Conservation (phyloP, 129 eudicot species). For the Gnaphalium uliginosum region DNA sequence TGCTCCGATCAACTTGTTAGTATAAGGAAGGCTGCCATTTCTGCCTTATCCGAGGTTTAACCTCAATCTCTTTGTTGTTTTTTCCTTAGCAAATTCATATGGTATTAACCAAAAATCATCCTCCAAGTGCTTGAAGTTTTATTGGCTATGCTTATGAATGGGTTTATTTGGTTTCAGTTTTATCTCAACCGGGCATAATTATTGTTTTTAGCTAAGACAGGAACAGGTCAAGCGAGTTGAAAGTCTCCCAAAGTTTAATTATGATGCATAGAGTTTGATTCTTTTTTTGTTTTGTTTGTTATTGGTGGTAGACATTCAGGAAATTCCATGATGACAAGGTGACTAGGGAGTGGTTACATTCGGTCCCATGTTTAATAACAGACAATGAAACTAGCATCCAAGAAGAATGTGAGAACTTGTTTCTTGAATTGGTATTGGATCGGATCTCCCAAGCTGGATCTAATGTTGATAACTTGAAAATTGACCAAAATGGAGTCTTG, state of each 20-base stretch:
- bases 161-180: not conserved
- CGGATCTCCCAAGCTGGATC: slow-evolving; percentile 68
- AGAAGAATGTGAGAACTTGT: slow-evolving; percentile 94
- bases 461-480: slow-evolving; percentile 21
- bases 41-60: slow-evolving; percentile 90
- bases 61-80: not conserved
- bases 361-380: slow-evolving; percentile 66
- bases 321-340: slow-evolving; percentile 55
- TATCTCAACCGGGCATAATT: no score
- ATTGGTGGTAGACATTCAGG: slow-evolving; percentile 65
- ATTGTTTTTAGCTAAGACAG: no score
- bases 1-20: slow-evolving; percentile 98
- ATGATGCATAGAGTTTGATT: not conserved
- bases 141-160: not conserved
- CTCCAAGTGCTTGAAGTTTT: not conserved
- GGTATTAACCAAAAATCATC: not conserved
- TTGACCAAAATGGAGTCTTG: slow-evolving; percentile 61
- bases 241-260: not conserved
- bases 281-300: slow-evolving; percentile 14
- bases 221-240: no score
- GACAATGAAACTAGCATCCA: slow-evolving; percentile 96
- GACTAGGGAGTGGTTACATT: slow-evolving; percentile 88
- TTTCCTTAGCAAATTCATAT: not conserved
- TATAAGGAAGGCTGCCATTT: slow-evolving; percentile 88
- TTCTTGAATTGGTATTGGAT: slow-evolving; percentile 78